These are phyloP conservation scores for Pseudocercospora vitis DNA, from an alignment of 2,329 filamentous ascomycete genomes.

Conservation along the genomic window DNA sequence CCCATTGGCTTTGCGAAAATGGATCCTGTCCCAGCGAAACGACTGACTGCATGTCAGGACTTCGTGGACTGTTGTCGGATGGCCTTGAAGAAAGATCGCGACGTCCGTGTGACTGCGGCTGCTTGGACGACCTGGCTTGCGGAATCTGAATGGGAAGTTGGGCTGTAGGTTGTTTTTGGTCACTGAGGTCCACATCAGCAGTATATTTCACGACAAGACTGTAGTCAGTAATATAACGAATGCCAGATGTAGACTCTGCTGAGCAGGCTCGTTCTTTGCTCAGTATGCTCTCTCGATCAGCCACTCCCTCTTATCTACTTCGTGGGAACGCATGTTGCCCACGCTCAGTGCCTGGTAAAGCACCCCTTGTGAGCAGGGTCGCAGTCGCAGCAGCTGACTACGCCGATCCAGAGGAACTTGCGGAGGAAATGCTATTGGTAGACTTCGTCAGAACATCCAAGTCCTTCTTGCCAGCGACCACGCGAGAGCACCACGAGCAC, in stretches of 20 bases:
- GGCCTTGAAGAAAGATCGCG: slow-evolving; percentile 41
- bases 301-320: no score
- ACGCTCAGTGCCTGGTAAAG: no score
- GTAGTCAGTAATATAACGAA: neutral
- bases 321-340: no score
- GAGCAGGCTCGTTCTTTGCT: no score
- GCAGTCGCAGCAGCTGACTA: neutral
- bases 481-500: slow-evolving; percentile 82
- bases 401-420: slow-evolving; percentile 18
- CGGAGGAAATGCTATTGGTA: slow-evolving; percentile 32
- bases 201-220: neutral
- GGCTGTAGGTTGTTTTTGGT: neutral
- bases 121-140: slow-evolving; percentile 37
- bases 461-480: slow-evolving; percentile 35
- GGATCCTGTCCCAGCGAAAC: slow-evolving; percentile 37
- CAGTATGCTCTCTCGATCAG: no score
- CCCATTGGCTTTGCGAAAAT: slow-evolving; percentile 44
- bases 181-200: neutral
- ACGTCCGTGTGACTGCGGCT: slow-evolving; percentile 31
- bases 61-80: slow-evolving; percentile 41
- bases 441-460: slow-evolving; percentile 24
- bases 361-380: no score
- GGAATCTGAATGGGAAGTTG: slow-evolving; percentile 25
- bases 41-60: slow-evolving; percentile 36
- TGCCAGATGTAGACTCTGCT: no score